phyloP scores from a whole-genome alignment of 2,329 filamentous ascomycete genomes.

The Cladophialophora exuberans region DNA sequence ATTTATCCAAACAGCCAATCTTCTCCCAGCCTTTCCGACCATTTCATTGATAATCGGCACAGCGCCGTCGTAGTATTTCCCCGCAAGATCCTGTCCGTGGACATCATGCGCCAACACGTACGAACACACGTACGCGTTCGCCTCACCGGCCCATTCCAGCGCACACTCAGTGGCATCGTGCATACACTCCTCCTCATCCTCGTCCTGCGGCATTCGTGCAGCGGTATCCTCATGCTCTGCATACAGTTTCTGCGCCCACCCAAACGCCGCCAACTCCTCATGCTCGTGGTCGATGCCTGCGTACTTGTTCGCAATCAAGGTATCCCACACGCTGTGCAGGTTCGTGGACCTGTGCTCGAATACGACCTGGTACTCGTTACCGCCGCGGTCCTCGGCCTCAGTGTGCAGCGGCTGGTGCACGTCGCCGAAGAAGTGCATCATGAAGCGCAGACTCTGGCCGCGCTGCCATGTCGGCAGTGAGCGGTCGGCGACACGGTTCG shows the following conservation, averaged over 20 bases:
- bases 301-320: conserved; percentile 36
- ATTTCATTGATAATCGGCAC: conserved; percentile 30
- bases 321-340: conserved; percentile 75
- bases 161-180: conserved; percentile 37
- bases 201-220: background rate
- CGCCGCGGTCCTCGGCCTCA: conserved; percentile 64
- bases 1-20: conserved; percentile 33
- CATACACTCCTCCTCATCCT: conserved; percentile 24
- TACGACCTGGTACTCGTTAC: conserved; percentile 68
- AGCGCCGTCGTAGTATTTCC: conserved; percentile 33
- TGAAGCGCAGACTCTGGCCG: conserved; percentile 50
- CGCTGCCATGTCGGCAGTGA: conserved; percentile 34
- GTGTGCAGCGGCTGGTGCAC: conserved; percentile 71
- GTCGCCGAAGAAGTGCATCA: conserved; percentile 68
- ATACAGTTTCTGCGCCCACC: conserved; percentile 62
- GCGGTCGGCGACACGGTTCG: conserved; percentile 44
- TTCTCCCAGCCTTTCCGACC: conserved; percentile 30
- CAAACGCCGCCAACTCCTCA: conserved; percentile 22
- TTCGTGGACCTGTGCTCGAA: conserved; percentile 64
- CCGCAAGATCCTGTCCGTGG: conserved; percentile 47
- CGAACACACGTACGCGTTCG: conserved; percentile 65
- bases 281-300: conserved; percentile 13
- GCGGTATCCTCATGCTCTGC: conserved; percentile 4
- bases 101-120: conserved; percentile 68
- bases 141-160: conserved; percentile 62